These are phyloP conservation scores for Carex pumila DNA, from an alignment of 176 grass and related monocot genomes.

Conservation along the genomic window DNA sequence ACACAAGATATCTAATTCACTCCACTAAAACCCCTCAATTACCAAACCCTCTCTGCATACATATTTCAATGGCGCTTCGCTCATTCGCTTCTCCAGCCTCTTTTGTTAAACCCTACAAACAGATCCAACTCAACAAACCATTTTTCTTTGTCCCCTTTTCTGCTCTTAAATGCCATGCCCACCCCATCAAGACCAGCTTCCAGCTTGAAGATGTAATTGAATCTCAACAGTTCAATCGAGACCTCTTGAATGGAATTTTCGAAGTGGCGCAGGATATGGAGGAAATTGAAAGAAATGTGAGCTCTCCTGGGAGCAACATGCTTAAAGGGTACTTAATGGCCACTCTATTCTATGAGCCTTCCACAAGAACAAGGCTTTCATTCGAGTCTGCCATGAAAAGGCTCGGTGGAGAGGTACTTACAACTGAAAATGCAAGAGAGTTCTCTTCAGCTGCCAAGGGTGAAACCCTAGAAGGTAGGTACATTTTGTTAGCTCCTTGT, in stretches of 20 bases:
- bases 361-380: conserved; percentile 76
- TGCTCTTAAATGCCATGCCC: neutral
- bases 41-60: neutral
- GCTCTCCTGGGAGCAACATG: conserved; percentile 39
- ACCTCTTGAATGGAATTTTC: conserved; percentile 62
- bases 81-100: neutral
- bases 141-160: neutral
- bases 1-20: neutral
- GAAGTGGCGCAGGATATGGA: conserved; percentile 90
- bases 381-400: conserved; percentile 89
- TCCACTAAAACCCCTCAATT: neutral
- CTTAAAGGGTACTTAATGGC: conserved; percentile 88
- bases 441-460: conserved; percentile 97
- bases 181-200: neutral
- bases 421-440: conserved; percentile 97
- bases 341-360: conserved; percentile 91
- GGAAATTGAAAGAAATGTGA: conserved; percentile 45
- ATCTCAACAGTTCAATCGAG: conserved; percentile 72
- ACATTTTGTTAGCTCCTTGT: neutral
- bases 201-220: conserved; percentile 79
- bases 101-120: neutral
- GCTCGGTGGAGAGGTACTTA: conserved; percentile 80
- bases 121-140: neutral
- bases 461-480: conserved; percentile 78
- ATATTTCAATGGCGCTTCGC: conserved; percentile 1